A percentile compares a stretch with the other conserved stretches of the same genome.
Evolutionary conservation across 192 early-diverging fungal species (phyloP).

Genomic region (Tieghemiomyces parasiticus): DNA sequence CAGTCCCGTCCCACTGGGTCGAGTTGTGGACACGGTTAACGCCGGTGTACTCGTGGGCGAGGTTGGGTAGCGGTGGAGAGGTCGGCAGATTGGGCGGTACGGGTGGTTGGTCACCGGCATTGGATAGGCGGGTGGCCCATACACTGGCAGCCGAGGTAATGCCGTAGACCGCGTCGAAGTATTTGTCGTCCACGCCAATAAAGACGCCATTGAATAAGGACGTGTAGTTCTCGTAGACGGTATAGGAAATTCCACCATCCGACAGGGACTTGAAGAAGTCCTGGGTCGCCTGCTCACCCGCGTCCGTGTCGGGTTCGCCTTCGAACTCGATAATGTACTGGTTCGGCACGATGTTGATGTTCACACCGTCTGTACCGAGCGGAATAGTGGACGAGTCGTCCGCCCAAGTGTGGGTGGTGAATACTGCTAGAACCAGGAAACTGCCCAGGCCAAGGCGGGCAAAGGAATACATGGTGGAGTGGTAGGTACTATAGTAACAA

Average conservation of each 20-base stretch:
- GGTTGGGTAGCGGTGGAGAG: neutral
- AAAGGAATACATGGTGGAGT: too few relatives aligned
- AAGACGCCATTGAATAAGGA: constrained; percentile 29
- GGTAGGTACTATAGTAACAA: too few relatives aligned
- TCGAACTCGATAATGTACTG: constrained; percentile 2
- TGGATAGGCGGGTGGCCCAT: neutral
- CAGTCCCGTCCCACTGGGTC: neutral
- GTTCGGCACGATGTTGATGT: neutral
- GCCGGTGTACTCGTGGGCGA: neutral
- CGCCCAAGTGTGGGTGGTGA: too few relatives aligned
- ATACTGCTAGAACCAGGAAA: too few relatives aligned
- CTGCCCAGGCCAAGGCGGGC: too few relatives aligned
- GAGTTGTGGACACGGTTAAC: neutral
- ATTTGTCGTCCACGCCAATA: constrained; percentile 21
- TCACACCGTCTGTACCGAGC: too few relatives aligned
- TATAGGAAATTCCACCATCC: constrained; percentile 16
- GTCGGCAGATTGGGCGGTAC: neutral
- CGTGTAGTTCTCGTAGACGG: constrained; percentile 21
- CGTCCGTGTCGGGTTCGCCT: constrained; percentile 18
- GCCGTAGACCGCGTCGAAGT: constrained; percentile 1
- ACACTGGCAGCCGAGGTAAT: neutral
- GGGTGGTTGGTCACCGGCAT: too few relatives aligned
- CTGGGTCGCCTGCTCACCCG: constrained; percentile 14
- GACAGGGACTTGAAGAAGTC: neutral
- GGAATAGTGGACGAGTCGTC: too few relatives aligned